Percentiles rank a stretch among this genome's conserved stretches.
Evolutionary conservation across 2,329 filamentous ascomycete genomes (phyloP).

Genomic region (Fusarium verticillioides): DNA sequence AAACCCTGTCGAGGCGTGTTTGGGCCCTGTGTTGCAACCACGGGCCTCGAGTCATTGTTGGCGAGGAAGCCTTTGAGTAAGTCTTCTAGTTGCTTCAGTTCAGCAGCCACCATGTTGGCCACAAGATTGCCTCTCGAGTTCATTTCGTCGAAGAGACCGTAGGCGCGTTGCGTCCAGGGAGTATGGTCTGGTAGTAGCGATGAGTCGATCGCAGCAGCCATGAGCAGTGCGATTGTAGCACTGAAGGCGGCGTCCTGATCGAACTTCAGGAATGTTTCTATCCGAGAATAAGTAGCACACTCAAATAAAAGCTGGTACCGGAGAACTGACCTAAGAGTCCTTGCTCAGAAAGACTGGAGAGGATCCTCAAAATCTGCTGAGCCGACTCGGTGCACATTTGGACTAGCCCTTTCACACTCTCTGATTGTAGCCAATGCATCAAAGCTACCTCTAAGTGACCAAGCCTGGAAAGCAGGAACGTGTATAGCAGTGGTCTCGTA

Average conservation of each 20-base stretch:
- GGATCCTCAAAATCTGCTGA: conserved; percentile 29
- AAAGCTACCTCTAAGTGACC: conserved; percentile 33
- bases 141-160: conserved; percentile 59
- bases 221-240: conserved; percentile 53
- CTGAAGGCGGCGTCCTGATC: conserved; percentile 31
- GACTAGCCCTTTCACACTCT: conserved; percentile 24
- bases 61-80: conserved; percentile 10
- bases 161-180: conserved; percentile 54
- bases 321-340: conserved; percentile 18
- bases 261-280: conserved; percentile 27
- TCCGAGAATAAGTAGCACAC: background rate
- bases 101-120: conserved; percentile 50
- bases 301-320: rapidly evolving
- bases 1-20: conserved; percentile 1
- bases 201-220: conserved; percentile 53
- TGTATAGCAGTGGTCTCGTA: conserved; percentile 35
- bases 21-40: background rate
- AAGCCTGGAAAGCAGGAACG: conserved; percentile 32
- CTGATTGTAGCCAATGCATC: conserved; percentile 37
- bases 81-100: conserved; percentile 23
- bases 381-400: conserved; percentile 25
- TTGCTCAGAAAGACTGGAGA: conserved; percentile 30
- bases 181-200: conserved; percentile 48
- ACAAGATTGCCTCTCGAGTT: conserved; percentile 56
- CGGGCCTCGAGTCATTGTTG: background rate